A percentile compares a stretch with the other conserved stretches of the same genome.
These are phyloP conservation scores for Trichophyton schoenleinii DNA, from an alignment of 2,329 filamentous ascomycete species.

Conservation along the genomic window DNA sequence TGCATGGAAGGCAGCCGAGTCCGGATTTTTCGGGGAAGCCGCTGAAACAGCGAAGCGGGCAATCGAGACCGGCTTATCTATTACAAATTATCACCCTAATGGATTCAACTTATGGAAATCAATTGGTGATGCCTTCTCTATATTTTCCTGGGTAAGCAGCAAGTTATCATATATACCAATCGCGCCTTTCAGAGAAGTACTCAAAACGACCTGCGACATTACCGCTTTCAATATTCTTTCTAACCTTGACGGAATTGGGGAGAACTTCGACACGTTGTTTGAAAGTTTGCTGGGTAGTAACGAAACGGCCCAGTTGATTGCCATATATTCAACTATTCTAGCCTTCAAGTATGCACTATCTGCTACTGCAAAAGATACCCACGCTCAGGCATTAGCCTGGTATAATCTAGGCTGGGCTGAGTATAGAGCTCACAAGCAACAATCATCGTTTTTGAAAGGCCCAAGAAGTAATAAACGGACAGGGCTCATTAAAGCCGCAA, in stretches of 20 bases:
- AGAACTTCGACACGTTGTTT: constrained; percentile 26
- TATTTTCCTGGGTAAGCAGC: constrained; percentile 69
- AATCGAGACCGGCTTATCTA: constrained; percentile 52
- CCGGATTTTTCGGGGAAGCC: constrained; percentile 76
- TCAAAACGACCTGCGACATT: constrained; percentile 40
- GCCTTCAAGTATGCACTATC: constrained; percentile 78
- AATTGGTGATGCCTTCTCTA: constrained; percentile 72
- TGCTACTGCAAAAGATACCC: constrained; percentile 57
- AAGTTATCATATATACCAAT: constrained; percentile 52
- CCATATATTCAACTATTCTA: constrained; percentile 61
- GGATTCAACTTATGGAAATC: constrained; percentile 95
- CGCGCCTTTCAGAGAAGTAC: constrained; percentile 42
- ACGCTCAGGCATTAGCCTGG: constrained; percentile 89
- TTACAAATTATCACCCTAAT: constrained; percentile 49
- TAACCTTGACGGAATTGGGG: constrained; percentile 55
- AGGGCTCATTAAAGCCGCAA: constrained; percentile 61
- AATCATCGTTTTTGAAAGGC: constrained; percentile 24
- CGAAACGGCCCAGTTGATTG: constrained; percentile 36
- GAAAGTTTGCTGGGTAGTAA: constrained; percentile 21
- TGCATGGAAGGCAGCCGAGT: constrained; percentile 62
- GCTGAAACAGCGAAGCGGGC: constrained; percentile 56
- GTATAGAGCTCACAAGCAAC: constrained; percentile 55
- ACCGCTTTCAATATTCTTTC: constrained; percentile 50
- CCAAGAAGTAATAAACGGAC: constrained; percentile 45
- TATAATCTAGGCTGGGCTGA: constrained; percentile 97